Evolutionary conservation across 1,139 yeast genomes (phyloP).

Genomic region (Candida sojae): DNA sequence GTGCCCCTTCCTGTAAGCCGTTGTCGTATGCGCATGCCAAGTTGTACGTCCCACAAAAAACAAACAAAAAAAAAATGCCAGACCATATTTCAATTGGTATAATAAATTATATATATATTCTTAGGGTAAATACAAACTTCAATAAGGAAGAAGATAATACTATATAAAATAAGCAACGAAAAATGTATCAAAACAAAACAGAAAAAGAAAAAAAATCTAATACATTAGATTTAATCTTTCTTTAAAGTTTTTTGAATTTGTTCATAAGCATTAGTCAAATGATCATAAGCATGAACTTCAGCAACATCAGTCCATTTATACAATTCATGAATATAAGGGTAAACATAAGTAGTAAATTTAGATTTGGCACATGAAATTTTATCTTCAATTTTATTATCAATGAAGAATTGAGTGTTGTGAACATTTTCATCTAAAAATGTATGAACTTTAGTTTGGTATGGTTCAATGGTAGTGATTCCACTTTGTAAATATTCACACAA

Average conservation of each 20-base stretch:
- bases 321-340: constrained; percentile 27
- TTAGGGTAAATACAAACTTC: too few species aligned
- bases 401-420: constrained; percentile 36
- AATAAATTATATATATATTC: too few species aligned
- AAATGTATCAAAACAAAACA: too few species aligned
- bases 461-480: constrained; percentile 31
- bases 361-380: constrained; percentile 22
- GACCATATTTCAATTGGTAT: too few species aligned
- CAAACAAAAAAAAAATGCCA: too few species aligned
- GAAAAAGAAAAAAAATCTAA: background rate
- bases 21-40: too few species aligned
- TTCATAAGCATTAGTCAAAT: constrained; percentile 13
- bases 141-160: too few species aligned
- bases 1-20: too few species aligned
- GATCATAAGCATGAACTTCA: constrained; percentile 25
- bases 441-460: constrained; percentile 31
- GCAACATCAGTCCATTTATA: constrained; percentile 28
- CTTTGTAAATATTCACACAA: constrained; percentile 37
- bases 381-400: constrained; percentile 34
- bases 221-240: constrained; percentile 9
- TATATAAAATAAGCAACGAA: too few species aligned
- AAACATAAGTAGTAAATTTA: constrained; percentile 22
- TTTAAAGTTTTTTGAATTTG: constrained; percentile 12
- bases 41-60: too few species aligned
- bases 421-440: constrained; percentile 39